These are phyloP conservation scores for Gynandropsis gynandra DNA, from an alignment of 345 rosid genomes.

Conservation along the genomic window DNA sequence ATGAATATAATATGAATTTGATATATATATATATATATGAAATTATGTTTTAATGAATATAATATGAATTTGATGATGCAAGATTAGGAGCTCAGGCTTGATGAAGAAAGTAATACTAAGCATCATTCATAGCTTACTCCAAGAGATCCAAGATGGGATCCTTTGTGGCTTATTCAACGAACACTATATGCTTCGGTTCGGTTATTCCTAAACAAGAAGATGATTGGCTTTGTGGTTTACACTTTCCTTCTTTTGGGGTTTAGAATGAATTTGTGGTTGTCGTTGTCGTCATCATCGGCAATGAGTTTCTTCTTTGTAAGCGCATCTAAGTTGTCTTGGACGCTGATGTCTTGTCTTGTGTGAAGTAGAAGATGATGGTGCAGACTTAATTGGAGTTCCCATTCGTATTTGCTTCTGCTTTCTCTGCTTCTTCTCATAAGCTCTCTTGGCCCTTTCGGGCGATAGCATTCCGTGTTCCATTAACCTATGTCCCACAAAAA, in stretches of 20 bases:
- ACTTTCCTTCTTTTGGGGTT: conserved; percentile 71
- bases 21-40: too few relatives aligned
- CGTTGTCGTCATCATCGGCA: conserved; percentile 36
- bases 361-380: conserved; percentile 39
- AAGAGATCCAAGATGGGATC: not conserved
- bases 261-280: conserved; percentile 41
- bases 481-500: conserved; percentile 44
- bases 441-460: conserved; percentile 62
- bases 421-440: conserved; percentile 78
- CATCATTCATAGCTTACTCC: too few relatives aligned
- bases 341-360: conserved; percentile 43
- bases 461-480: conserved; percentile 96
- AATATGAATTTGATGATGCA: too few relatives aligned
- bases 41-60: too few relatives aligned
- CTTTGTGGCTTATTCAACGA: not conserved
- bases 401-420: conserved; percentile 65
- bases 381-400: conserved; percentile 59
- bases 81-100: too few relatives aligned
- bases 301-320: conserved; percentile 56
- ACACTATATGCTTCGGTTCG: not conserved
- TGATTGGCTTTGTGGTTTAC: conserved; percentile 30
- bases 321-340: conserved; percentile 34
- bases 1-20: too few relatives aligned
- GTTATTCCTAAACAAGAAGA: conserved; percentile 6
- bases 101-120: too few relatives aligned